phyloP scores from a whole-genome alignment of 768 basidiomycete genomes.

The Suillus weaverae region DNA sequence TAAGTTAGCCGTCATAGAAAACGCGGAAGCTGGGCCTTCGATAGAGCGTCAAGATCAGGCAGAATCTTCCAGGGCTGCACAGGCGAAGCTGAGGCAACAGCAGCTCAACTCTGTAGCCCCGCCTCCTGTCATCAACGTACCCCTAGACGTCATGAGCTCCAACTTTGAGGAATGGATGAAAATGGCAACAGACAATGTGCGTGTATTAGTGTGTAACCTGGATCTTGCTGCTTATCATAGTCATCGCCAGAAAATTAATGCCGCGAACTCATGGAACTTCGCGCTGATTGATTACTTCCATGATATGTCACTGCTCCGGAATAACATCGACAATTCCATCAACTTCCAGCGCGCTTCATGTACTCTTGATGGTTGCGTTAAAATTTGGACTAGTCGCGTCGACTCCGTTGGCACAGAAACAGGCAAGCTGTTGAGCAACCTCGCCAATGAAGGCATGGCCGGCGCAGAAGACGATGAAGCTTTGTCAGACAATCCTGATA shows the following conservation, averaged over 20 bases:
- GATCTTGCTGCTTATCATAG: not conserved
- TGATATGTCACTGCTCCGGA: constrained; percentile 93
- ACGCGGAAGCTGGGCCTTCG: constrained; percentile 58
- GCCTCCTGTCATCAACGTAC: constrained; percentile 57
- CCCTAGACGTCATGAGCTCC: constrained; percentile 83
- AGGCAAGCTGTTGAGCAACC: constrained; percentile 89
- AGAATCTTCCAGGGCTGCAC: constrained; percentile 44
- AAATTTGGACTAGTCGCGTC: constrained; percentile 98
- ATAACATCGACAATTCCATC: constrained; percentile 92
- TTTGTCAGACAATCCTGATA: constrained; percentile 63
- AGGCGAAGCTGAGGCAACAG: constrained; percentile 56
- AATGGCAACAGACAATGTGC: constrained; percentile 97
- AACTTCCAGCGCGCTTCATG: constrained; percentile 99
- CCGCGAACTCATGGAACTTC: constrained; percentile 95
- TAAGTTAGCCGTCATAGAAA: constrained; percentile 59
- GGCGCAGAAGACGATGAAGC: constrained; percentile 58
- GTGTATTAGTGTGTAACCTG: constrained; percentile 28
- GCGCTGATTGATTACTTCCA: constrained; percentile 99
- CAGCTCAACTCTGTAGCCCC: constrained; percentile 61
- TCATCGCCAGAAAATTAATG: constrained; percentile 89
- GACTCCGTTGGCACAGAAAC: constrained; percentile 97
- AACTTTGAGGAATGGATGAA: constrained; percentile 99
- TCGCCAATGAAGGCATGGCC: constrained; percentile 64
- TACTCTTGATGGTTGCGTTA: constrained; percentile 97
- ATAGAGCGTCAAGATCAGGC: constrained; percentile 36